Conservation (phyloP, 2,329 filamentous ascomycete species). For the Colletotrichum tanaceti region DNA sequence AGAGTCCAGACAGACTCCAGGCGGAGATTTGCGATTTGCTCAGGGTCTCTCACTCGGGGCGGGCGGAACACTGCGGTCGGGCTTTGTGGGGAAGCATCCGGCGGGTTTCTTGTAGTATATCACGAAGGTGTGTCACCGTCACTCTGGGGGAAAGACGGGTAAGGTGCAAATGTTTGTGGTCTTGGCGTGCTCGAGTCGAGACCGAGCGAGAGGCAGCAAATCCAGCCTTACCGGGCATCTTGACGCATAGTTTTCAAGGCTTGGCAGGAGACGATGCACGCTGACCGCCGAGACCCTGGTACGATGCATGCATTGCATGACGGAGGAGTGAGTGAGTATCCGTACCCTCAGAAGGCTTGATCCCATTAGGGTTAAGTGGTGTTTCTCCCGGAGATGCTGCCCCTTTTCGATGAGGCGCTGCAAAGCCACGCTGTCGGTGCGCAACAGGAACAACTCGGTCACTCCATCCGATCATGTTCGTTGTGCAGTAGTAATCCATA, state of each 20-base stretch:
- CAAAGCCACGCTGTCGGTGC: conserved; percentile 9
- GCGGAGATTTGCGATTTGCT: conserved; percentile 8
- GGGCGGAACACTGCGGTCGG: conserved; percentile 2
- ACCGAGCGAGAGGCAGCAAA: neutral
- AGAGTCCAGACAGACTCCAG: neutral
- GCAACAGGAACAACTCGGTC: neutral
- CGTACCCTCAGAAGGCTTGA: no score
- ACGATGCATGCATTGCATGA: no score
- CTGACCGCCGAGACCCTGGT: neutral
- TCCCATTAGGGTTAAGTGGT: no score
- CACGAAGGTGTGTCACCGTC: neutral
- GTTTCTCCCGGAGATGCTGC: no score
- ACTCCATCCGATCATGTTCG: neutral
- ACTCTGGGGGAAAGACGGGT: neutral
- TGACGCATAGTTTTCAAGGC: neutral
- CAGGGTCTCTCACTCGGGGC: conserved; percentile 13
- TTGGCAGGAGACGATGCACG: conserved; percentile 15
- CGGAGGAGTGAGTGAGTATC: no score
- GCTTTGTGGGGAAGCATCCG: conserved; percentile 16
- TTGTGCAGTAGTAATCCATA: neutral
- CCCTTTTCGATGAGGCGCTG: neutral
- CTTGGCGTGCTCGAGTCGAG: conserved; percentile 9
- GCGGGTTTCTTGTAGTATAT: neutral
- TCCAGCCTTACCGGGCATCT: conserved; percentile 29
- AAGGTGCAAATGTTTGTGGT: neutral